Conservation (phyloP, 169 alveolate genomes). For the Plasmodium inui region DNA sequence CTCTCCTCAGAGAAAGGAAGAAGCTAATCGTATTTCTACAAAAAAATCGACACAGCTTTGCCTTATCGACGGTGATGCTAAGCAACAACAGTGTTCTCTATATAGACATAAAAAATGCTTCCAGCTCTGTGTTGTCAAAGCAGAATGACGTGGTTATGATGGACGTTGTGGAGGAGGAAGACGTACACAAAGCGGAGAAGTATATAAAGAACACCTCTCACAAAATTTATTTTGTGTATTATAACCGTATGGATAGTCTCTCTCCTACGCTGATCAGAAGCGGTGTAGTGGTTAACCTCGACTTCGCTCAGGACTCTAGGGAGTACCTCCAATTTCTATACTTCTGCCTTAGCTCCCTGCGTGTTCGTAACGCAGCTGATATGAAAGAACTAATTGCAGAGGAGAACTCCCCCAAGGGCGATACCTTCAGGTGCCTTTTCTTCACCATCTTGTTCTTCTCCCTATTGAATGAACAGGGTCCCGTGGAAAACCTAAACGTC, state of each 20-base stretch:
- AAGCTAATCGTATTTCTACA: conserved; percentile 4
- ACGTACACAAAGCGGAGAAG: neutral
- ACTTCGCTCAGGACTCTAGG: conserved; percentile 7
- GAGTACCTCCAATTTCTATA: conserved; percentile 14
- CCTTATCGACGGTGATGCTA: conserved; percentile 4
- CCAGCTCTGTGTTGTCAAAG: neutral
- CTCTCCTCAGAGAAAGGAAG: neutral
- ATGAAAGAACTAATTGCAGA: neutral
- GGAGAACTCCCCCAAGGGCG: neutral
- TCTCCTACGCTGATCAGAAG: neutral
- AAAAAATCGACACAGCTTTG: conserved; percentile 19
- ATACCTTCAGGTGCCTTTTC: conserved; percentile 12
- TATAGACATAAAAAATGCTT: neutral
- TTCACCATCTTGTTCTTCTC: conserved; percentile 18
- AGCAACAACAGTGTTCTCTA: neutral
- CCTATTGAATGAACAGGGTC: conserved; percentile 19
- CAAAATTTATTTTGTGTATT: conserved; percentile 33
- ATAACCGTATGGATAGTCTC: neutral
- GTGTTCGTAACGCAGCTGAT: neutral
- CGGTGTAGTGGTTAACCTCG: conserved; percentile 13
- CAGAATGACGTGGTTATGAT: conserved; percentile 10
- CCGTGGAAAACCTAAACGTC: conserved; percentile 9
- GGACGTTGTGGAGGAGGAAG: conserved; percentile 7
- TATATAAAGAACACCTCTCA: neutral
- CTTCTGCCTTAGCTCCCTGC: neutral